Evolutionary conservation across 2,329 filamentous ascomycete genomes (phyloP), one percentile per base, ranked within the genome.

Genomic region (Epichloe scottii): DNA sequence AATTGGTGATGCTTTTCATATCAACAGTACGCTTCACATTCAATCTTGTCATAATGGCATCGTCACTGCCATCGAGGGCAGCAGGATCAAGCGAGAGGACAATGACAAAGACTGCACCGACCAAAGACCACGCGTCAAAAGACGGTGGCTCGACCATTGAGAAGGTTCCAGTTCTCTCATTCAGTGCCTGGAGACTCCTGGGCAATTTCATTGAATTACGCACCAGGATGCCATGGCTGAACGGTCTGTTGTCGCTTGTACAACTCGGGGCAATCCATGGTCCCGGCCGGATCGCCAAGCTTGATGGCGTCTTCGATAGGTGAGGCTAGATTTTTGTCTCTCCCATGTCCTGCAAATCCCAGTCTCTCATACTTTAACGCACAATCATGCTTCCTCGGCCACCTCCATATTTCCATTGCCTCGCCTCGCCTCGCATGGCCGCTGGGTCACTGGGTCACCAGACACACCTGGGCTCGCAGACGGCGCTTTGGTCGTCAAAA

Each of bases 141-240:
- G 49, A 49, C 21, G 12, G 12, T 3, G 34, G 11, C 17, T n/a
- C 49, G 49, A 33, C 37, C 8, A 21, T 42, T 39, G 53, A 47
- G 55, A 78, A 75, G 64, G 76, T 75, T 53, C 85, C 89, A 49
- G 77, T 96, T 58, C 70, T 93, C 54, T 77, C 78, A 57, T 95
- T 93, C 76, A 81, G 79, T 60, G 65, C 88, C 49, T 95, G 87
- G 82, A 74, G 81, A 60, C 87, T 86, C 68, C 66, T 84, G 51
- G 82, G 82, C 55, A 82, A 81, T 65, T 68, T 95, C 55, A 69
- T 89, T 58, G 82, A 89, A 72, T 69, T 95, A 63, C 76, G 84
- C 58, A 68, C 73, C 57, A 86, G 89, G 67, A 95, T 95, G 89
- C 91, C 91, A 56, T 97, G 91, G 91, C 77, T 95, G 51, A 77